phyloP scores from a whole-genome alignment of 2,329 filamentous ascomycete species.

The Cytospora mali region DNA sequence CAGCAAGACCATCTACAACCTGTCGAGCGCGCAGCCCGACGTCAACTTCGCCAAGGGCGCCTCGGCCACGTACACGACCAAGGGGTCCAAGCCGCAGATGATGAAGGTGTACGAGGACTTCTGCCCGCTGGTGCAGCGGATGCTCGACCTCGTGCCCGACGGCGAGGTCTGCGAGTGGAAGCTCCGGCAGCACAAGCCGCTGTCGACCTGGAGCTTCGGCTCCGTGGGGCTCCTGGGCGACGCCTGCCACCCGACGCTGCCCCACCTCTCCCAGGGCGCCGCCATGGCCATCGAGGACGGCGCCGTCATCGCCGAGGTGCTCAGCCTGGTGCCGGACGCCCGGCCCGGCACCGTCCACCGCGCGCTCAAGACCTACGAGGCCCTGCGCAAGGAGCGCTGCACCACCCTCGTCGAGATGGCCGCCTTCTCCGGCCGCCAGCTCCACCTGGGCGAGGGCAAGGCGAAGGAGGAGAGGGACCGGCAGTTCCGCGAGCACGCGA shows the following conservation, averaged over 20 bases:
- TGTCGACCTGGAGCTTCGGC: constrained; percentile 62
- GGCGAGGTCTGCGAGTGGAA: constrained; percentile 69
- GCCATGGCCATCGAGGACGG: constrained; percentile 71
- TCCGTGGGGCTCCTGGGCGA: constrained; percentile 63
- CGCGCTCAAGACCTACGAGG: constrained; percentile 57
- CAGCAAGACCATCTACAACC: constrained; percentile 66
- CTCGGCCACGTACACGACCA: constrained; percentile 64
- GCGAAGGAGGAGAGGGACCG: constrained; percentile 62
- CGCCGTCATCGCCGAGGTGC: constrained; percentile 58
- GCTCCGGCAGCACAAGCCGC: constrained; percentile 57
- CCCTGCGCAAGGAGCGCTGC: constrained; percentile 58
- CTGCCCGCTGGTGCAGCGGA: constrained; percentile 58
- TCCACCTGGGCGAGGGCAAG: constrained; percentile 61
- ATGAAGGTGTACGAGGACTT: constrained; percentile 63
- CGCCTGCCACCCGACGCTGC: constrained; percentile 68
- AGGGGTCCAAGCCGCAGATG: constrained; percentile 63
- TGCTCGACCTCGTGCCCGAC: constrained; percentile 65
- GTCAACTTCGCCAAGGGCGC: constrained; percentile 60
- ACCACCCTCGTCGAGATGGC: constrained; percentile 57
- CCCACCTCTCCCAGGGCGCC: constrained; percentile 68
- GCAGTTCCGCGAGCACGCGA: constrained; percentile 55
- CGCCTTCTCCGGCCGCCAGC: constrained; percentile 52
- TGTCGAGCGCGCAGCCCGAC: constrained; percentile 65
- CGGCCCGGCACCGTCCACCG: constrained; percentile 46
- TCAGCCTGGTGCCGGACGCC: constrained; percentile 45